Evolutionary conservation across 805 yeast species (phyloP), one percentile per base, ranked within the genome.

Genomic region (Kazachstania psychrophila): DNA sequence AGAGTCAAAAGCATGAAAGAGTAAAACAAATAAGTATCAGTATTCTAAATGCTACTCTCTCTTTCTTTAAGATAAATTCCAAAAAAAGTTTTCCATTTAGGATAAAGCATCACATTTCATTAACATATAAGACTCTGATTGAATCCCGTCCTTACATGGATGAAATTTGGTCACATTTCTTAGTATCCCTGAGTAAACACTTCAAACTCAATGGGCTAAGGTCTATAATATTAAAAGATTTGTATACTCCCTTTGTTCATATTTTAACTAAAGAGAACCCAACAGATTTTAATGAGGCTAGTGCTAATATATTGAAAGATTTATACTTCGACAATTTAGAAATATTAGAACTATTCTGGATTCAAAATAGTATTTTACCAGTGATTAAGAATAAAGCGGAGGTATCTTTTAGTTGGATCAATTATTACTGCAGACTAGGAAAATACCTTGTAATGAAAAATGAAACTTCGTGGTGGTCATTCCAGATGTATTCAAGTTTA

Each of bases 391-490:
- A 23, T 5, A 36, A 37, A 7, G 48, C 53, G 2, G 35, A 45
- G 8, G 27, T 20, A 5, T 44, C 45, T 6, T 39, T 36, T 6
- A 29, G 29, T 11, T 49, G 51, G 47, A 42, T 55, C 14, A 46
- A 45, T n/a, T 36, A 41, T 28, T 56, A 55, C 28, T 55, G 59
- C 28, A 14, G 23, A 3, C 34, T 54, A 11, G 59, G 54, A 3
- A 45, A 46, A 32, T 48, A 37, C 23, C 34, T 58, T 4, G 42
- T 49, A 4, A 38, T 41, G n/a, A 37, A 36, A 17, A 43, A 47
- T 28, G 43, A 39, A 5, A 36, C 49, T 19, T 44, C 55, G 2
- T 58, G 62, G 62, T 56, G 61, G 62, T 40, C 58, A 2, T 49
- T 58, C 22, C 41, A 49, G 19, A 43, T 44, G 15, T 58, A 50